Conservation (phyloP, 352 stramenopile species). For the Phytophthora europaea region DNA sequence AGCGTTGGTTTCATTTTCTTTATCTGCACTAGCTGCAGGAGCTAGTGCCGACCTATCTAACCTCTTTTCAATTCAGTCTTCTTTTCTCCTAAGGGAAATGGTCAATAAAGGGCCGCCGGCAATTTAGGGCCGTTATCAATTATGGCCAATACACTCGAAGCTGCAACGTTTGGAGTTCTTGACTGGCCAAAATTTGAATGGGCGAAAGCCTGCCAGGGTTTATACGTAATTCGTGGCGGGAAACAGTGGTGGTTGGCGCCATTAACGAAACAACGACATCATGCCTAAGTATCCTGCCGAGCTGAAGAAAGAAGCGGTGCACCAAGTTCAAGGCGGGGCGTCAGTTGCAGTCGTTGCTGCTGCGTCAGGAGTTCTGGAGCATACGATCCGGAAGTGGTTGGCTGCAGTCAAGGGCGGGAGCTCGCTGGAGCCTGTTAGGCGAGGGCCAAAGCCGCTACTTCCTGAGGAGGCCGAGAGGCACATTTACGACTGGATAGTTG, state of each 20-base stretch:
- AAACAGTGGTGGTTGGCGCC: background rate
- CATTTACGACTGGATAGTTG: constrained; percentile 29
- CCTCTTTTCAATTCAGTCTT: too few species aligned
- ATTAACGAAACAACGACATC: background rate
- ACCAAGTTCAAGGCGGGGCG: background rate
- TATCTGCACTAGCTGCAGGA: too few species aligned
- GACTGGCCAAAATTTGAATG: background rate
- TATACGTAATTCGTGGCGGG: background rate
- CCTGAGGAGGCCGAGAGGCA: constrained; percentile 14
- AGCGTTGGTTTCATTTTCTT: too few species aligned
- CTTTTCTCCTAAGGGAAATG: background rate
- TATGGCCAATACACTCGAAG: background rate
- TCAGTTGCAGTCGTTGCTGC: background rate
- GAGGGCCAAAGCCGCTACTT: constrained; percentile 5
- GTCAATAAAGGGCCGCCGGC: background rate
- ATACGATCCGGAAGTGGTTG: constrained; percentile 7
- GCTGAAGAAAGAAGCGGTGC: background rate
- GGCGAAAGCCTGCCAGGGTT: background rate
- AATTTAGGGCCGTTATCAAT: background rate
- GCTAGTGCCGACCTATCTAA: too few species aligned
- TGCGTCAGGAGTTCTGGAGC: background rate
- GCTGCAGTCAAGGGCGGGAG: background rate
- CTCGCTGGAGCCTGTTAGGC: background rate
- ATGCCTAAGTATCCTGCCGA: background rate
- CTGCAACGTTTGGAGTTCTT: background rate